Conservation (phyloP, 345 rosid genomes). For the Acer yangbiense region DNA sequence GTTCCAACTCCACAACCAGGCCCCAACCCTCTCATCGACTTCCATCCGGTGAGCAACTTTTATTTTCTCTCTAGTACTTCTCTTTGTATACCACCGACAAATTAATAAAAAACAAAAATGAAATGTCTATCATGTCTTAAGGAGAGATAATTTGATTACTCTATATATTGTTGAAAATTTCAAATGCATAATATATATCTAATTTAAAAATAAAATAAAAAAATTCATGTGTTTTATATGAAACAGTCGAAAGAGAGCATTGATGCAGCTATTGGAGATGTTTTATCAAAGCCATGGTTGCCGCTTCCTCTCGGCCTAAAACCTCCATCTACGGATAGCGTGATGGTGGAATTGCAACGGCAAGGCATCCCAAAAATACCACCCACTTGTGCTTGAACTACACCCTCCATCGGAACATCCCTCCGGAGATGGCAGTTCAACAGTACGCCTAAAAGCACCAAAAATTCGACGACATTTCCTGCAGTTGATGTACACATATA, state of each 20-base stretch:
- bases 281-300: conserved; percentile 73
- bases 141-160: too few species aligned
- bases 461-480: conserved; percentile 49
- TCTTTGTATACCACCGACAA: background rate
- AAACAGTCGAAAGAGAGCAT: conserved; percentile 70
- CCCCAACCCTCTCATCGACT: conserved; percentile 50
- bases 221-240: background rate
- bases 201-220: too few species aligned
- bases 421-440: conserved; percentile 4
- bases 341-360: conserved; percentile 67
- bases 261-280: conserved; percentile 76
- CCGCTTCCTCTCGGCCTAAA: conserved; percentile 82
- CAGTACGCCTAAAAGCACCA: background rate
- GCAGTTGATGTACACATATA: conserved; percentile 13
- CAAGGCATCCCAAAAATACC: conserved; percentile 73
- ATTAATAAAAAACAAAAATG: too few species aligned
- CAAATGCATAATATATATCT: background rate
- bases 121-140: too few species aligned
- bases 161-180: too few species aligned
- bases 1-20: conserved; percentile 39
- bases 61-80: background rate
- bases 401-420: background rate
- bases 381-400: conserved; percentile 44
- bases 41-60: conserved; percentile 63
- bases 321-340: conserved; percentile 72